Conservation (phyloP, 2,329 filamentous ascomycete species). For the Fusarium staphyleae region DNA sequence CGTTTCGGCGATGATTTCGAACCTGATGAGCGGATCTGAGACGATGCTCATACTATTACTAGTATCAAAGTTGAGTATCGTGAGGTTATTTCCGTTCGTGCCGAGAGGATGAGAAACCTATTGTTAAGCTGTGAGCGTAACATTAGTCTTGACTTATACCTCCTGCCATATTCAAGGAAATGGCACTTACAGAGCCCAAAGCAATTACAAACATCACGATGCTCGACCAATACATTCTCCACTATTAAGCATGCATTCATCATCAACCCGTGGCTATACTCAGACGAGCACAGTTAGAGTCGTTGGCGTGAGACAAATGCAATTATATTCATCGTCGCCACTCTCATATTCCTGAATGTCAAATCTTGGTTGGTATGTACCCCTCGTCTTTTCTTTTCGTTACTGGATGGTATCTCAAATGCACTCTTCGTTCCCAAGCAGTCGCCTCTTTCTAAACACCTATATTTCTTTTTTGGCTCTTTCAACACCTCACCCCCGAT, state of each 20-base stretch:
- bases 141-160: too few relatives aligned
- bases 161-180: too few relatives aligned
- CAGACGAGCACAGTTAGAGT: background rate
- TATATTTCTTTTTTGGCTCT: background rate
- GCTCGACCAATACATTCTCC: too few relatives aligned
- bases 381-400: background rate
- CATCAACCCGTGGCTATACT: background rate
- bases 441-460: background rate
- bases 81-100: conserved; percentile 68
- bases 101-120: conserved; percentile 71
- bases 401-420: conserved; percentile 27
- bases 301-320: background rate
- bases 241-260: background rate
- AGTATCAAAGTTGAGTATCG: conserved; percentile 54
- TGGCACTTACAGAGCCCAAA: too few relatives aligned
- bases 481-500: background rate
- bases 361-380: background rate
- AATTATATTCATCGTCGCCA: background rate
- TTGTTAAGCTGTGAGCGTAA: conserved; percentile 57
- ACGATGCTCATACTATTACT: conserved; percentile 53
- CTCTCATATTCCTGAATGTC: background rate
- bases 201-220: too few relatives aligned
- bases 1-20: conserved; percentile 59
- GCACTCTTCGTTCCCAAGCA: background rate
- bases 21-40: conserved; percentile 72